These are phyloP conservation scores for Ilyonectria robusta DNA, from an alignment of 2,329 filamentous ascomycete species.

Conservation along the genomic window DNA sequence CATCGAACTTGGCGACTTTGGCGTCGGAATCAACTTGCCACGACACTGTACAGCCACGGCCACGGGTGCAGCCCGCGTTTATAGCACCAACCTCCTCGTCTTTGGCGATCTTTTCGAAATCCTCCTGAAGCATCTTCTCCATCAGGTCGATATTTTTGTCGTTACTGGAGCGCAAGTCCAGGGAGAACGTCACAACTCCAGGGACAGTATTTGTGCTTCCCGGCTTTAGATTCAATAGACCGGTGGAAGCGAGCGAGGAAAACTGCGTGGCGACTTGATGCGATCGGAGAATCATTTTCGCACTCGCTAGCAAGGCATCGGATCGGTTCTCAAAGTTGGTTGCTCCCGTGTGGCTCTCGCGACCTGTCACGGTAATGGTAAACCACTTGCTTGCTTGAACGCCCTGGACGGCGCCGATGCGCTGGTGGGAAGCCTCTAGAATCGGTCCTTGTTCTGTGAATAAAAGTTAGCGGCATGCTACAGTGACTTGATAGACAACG, in stretches of 20 bases:
- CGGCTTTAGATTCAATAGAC: not conserved
- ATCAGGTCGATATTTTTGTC: not conserved
- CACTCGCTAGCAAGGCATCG: conserved; percentile 8
- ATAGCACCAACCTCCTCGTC: not conserved
- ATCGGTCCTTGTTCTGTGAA: conserved; percentile 62
- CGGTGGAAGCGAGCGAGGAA: not conserved
- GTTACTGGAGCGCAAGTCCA: not conserved
- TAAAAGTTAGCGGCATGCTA: not conserved
- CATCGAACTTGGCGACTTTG: conserved; percentile 59
- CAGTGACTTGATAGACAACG: not conserved
- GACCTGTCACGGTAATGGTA: conserved; percentile 42
- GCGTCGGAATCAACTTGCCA: conserved; percentile 1
- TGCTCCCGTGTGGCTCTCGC: conserved; percentile 41
- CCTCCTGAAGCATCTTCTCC: not conserved
- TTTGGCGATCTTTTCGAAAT: conserved; percentile 2
- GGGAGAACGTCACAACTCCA: not conserved
- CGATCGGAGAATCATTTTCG: conserved; percentile 57
- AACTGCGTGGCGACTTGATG: not conserved
- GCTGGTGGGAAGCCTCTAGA: not conserved
- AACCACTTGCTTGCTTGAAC: conserved; percentile 49
- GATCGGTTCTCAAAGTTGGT: conserved; percentile 34
- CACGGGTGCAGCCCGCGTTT: conserved; percentile 3
- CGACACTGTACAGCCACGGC: not conserved
- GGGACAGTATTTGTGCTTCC: conserved; percentile 5
- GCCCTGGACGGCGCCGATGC: conserved; percentile 19